Conservation (phyloP, 306 rosid species). For the Lablab purpureus region DNA sequence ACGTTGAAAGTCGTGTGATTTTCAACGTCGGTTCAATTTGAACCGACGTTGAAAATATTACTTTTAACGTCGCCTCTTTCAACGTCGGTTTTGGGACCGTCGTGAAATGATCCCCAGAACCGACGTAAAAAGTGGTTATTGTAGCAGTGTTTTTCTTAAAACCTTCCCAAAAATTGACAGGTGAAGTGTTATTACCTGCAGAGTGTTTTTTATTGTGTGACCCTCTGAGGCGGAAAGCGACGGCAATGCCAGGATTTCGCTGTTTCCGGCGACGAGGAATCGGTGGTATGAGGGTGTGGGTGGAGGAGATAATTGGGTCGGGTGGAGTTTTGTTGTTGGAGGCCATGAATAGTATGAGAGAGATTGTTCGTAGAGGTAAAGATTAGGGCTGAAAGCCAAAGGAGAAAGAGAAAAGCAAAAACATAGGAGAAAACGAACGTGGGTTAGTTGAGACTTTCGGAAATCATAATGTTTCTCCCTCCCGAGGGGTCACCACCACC, state of each 20-base stretch:
- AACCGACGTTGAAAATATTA: too few species aligned
- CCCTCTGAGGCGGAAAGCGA: slow-evolving; percentile 15
- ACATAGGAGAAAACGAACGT: background rate
- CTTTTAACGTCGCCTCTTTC: too few species aligned
- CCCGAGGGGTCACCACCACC: background rate
- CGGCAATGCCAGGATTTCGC: background rate
- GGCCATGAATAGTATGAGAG: background rate
- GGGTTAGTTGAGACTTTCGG: background rate
- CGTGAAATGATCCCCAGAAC: too few species aligned
- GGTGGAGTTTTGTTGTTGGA: background rate
- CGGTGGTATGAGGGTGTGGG: slow-evolving; percentile 30
- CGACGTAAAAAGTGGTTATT: too few species aligned
- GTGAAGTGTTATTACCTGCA: background rate
- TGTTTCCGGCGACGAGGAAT: slow-evolving; percentile 42
- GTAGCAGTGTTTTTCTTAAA: slow-evolving; percentile 9
- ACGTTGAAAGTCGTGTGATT: too few species aligned
- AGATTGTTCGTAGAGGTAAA: background rate
- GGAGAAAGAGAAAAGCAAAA: background rate
- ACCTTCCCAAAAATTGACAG: slow-evolving; percentile 30
- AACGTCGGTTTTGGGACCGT: too few species aligned
- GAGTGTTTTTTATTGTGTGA: slow-evolving; percentile 11
- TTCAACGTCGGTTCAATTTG: too few species aligned
- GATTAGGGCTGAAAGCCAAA: background rate
- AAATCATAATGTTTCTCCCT: background rate
- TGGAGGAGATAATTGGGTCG: slow-evolving; percentile 39